Base-by-base conservation (phyloP, 768 basidiomycete species). In the Boletus sp. region DNA sequence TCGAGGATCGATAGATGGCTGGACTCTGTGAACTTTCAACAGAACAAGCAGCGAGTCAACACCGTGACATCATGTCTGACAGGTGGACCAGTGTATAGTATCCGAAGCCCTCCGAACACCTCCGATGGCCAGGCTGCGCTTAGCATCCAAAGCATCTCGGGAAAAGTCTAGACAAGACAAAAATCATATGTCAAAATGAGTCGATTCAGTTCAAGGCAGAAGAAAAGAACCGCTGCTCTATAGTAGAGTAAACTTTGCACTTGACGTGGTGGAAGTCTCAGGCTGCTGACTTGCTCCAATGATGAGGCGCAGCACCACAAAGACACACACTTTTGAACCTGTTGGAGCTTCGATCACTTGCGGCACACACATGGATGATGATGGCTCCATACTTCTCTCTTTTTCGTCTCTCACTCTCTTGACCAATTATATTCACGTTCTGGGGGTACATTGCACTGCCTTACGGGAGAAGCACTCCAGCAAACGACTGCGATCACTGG, bases 371-470 rank as follows among this genome's bases (percentile, higher is more conserved):
- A 46, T 54, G 5, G 10, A 5, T 33, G 32, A 5, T 33, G 10
- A 57, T 61, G 60, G 46, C 20, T 29, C 41, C 20, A 14, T 32
- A 11, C 18, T 50, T 55, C 45, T 37, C 35, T 37, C 37, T 15
- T 17, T 33, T 7, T 33, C 11, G 46, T 9, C 15, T n/a, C 24
- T 45, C 32, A 17, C 18, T 20, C 24, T 18, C 14, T 44, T 29
- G 44, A 36, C 24, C 56, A 63, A 62, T 66, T 54, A 55, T 61
- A 49, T 32, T 28, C n/a, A 42, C 32, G 12, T 33, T 49, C 15
- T 63, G 7, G 47, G 50, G 33, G 24, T 51, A 46, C 47, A 18
- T 53, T 7, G 50, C 49, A 45, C 8, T 18, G 12, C 46, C 50
- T 40, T 48, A 36, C n/a, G 39, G 7, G 24, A 37, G 24, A 37